Evolutionary conservation across 2,329 filamentous ascomycete genomes (phyloP), one percentile per base, ranked within the genome.

Genomic region (Fusarium sterilihyphosum): DNA sequence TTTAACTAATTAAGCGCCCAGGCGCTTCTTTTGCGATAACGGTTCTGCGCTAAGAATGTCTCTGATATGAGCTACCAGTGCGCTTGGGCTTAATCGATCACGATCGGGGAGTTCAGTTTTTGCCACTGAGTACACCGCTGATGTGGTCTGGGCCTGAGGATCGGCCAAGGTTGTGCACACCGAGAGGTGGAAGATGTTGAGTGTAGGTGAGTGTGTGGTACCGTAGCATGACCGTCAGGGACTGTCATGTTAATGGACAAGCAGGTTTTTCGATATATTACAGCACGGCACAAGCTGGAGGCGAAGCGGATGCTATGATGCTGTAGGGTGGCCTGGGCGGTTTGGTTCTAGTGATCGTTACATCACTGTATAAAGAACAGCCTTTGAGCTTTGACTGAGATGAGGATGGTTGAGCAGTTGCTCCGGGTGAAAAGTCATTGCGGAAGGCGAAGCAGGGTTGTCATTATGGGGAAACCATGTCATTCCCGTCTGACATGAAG

Each of bases 71-170:
- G 47, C 64, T 69, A 69, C 59, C 33, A 31, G 20, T 26, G 31
- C 24, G 35, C 43, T 57, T 54, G 37, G 44, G 24, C 44, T 53
- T 20, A 37, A 70, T 73, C 65, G 70, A 73, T 73, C 70, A 62
- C 60, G 70, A 73, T 73, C 70, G 52, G 71, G 59, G 65, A 60
- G 49, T 73, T 65, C 29, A 26, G 18, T 49, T 60, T 57, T 71
- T 54, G 71, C 71, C 67, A 74, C 71, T 43, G 35, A 24, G 14
- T 38, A 20, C 37, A 62, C 54, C 54, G 54, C 54, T 26, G 40
- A 26, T 22, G 57, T 31, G 33, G 44, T 67, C 50, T 71, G 29
- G 59, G 53, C 50, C 43, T 50, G n/a, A 44, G 40, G 71, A 73
- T 73, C 71, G 58, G 57, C 71, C 6, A 12, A 52, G 24, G 43